Percentiles rank a stretch among this genome's conserved stretches.
These are phyloP conservation scores for Misopates orontium DNA, from an alignment of 257 asterid species.

Conservation along the genomic window DNA sequence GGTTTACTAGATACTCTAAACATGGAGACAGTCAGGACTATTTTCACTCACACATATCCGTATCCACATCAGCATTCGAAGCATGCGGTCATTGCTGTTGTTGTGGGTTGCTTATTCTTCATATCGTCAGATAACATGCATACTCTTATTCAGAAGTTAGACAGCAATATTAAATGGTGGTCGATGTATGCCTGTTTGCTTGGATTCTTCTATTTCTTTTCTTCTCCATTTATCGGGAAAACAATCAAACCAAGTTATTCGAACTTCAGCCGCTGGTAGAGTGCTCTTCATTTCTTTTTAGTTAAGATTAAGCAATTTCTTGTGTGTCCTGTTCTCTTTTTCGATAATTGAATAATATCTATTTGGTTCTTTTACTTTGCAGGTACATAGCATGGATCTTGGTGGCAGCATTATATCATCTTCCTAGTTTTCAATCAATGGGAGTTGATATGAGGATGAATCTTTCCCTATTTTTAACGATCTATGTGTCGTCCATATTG, in stretches of 20 bases:
- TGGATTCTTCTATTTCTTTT: constrained; percentile 97
- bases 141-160: constrained; percentile 92
- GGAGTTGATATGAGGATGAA: constrained; percentile 99
- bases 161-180: constrained; percentile 99
- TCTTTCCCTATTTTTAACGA: constrained; percentile 85
- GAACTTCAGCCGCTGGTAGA: constrained; percentile 94
- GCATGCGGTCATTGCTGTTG: constrained; percentile 92
- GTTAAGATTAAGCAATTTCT: constrained; percentile 1
- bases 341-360: background rate
- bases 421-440: constrained; percentile 98
- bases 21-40: constrained; percentile 93
- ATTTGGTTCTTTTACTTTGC: constrained; percentile 30
- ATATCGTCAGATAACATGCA: constrained; percentile 96
- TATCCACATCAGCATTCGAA: constrained; percentile 99
- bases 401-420: constrained; percentile 95
- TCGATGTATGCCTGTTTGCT: constrained; percentile 97
- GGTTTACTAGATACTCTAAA: constrained; percentile 78
- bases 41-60: constrained; percentile 84
- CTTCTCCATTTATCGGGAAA: constrained; percentile 95
- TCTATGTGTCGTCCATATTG: constrained; percentile 77
- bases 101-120: constrained; percentile 91
- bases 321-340: background rate
- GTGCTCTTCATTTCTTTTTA: background rate
- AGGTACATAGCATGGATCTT: constrained; percentile 95
- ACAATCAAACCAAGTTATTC: constrained; percentile 96